Percentiles rank a stretch among this genome's conserved stretches.
Evolutionary conservation across 148 eudicot genomes (phyloP).

Genomic region (Oxyria digyna): DNA sequence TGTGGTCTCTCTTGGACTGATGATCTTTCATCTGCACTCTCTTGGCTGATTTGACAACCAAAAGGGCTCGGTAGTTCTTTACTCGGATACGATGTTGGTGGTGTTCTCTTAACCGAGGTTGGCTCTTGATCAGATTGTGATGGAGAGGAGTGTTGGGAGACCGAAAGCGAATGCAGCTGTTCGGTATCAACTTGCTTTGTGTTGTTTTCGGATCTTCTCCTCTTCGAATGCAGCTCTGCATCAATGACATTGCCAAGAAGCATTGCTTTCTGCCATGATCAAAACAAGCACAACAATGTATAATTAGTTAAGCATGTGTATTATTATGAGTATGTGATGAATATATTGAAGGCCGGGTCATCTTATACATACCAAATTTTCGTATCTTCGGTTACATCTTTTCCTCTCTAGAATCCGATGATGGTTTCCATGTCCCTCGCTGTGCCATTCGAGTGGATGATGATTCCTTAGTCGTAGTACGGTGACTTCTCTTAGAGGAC

Average conservation of each 20-base stretch:
- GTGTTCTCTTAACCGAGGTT: slow-evolving; percentile 4
- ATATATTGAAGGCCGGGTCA: too few species aligned
- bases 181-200: slow-evolving; percentile 44
- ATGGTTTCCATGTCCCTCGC: slow-evolving; percentile 21
- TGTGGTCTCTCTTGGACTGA: background rate
- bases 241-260: slow-evolving; percentile 28
- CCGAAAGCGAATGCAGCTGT: slow-evolving; percentile 60
- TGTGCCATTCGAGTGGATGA: slow-evolving; percentile 17
- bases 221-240: slow-evolving; percentile 31
- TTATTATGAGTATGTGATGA: background rate
- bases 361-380: background rate
- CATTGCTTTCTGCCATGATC: slow-evolving; percentile 28
- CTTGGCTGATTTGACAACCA: background rate
- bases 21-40: background rate
- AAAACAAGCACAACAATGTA: background rate
- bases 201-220: slow-evolving; percentile 32
- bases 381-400: slow-evolving; percentile 17
- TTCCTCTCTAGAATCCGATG: slow-evolving; percentile 18
- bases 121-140: slow-evolving; percentile 74
- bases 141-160: slow-evolving; percentile 72
- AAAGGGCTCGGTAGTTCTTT: too few species aligned
- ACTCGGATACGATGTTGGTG: background rate
- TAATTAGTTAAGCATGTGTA: background rate
- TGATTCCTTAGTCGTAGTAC: slow-evolving; percentile 46
- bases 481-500: slow-evolving; percentile 62